A percentile compares a stretch with the other conserved stretches of the same genome.
Evolutionary conservation across 345 rosid species (phyloP).

Genomic region (Populus euphratica): DNA sequence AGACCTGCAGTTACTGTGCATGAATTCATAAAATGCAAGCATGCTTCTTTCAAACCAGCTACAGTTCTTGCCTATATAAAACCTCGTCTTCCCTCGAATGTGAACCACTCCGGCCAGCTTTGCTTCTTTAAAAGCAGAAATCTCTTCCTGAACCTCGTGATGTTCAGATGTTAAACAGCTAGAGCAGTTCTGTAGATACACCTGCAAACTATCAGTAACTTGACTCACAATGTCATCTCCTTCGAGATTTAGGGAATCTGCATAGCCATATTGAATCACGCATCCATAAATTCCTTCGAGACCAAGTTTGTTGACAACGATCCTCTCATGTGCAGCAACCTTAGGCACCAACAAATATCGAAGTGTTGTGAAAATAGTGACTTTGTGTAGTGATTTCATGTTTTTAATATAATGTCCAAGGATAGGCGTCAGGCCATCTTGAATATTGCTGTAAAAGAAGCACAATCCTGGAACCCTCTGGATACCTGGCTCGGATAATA

Average conservation of each 20-base stretch:
- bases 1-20: conserved; percentile 62
- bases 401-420: conserved; percentile 75
- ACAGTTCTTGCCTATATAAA: conserved; percentile 41
- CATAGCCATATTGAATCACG: conserved; percentile 61
- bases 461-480: conserved; percentile 79
- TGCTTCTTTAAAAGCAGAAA: conserved; percentile 37
- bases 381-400: conserved; percentile 72
- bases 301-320: conserved; percentile 39
- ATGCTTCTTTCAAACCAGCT: conserved; percentile 47
- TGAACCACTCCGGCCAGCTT: conserved; percentile 48
- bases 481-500: conserved; percentile 58
- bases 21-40: conserved; percentile 56
- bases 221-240: conserved; percentile 48
- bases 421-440: conserved; percentile 73
- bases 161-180: conserved; percentile 5
- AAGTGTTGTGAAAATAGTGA: conserved; percentile 72
- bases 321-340: conserved; percentile 50
- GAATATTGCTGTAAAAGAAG: conserved; percentile 81
- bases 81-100: conserved; percentile 61
- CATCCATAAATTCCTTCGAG: conserved; percentile 51
- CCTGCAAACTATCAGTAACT: conserved; percentile 40
- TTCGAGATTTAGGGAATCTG: conserved; percentile 51
- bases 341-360: conserved; percentile 57
- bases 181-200: conserved; percentile 24
- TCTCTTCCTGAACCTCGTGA: conserved; percentile 33